Base-by-base conservation (phyloP, 169 alveolate genomes). In the Cryptosporidium ryanae region DNA sequence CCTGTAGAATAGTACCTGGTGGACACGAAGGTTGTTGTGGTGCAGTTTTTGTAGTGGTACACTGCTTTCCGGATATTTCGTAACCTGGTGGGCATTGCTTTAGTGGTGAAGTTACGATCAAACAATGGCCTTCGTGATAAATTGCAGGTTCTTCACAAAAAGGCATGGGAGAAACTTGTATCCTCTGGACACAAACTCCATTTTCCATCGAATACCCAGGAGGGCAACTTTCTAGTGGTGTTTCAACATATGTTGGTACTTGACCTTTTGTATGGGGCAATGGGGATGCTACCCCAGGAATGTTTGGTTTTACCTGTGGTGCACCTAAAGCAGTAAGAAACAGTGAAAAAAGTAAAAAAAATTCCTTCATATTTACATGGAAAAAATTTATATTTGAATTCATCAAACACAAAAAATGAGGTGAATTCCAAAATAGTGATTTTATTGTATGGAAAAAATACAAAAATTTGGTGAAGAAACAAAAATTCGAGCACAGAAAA, bases 21-120 rank as follows among this genome's bases (percentile, higher is more conserved):
- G 87, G 87, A 61, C 87, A 76, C 10, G 87, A 57, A 21, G 87
- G 87, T 18, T 76, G 87, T 76, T 76, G 87, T 23, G 87, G 63
- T 15, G 87, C 87, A 27, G 87, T 76, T 44, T 76, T 76, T 27
- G 87, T 76, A 21, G 76, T 55, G 10, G 87, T 76, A 38, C 87
- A 76, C 63, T 76, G 87, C 31, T 76, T 76, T 61, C 87, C 87
- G 3, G 87, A 76, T 13, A 76, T 76, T 23, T 76, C 87, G 49
- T 76, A 76, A 31, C 87, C 87, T 43, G 87, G 87, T 43, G 87
- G 87, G 63, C 87, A 76, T 59, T 76, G 87, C 23, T 76, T 76
- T 23, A 76, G 27, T 38, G 87, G 87, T 17, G 87, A 57, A 12
- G 76, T 76, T 7, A 76, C 87, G 12, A 76, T 76, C 38, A 76